Evolutionary conservation across 345 rosid genomes (phyloP).

Genomic region (Aurinia saxatilis): DNA sequence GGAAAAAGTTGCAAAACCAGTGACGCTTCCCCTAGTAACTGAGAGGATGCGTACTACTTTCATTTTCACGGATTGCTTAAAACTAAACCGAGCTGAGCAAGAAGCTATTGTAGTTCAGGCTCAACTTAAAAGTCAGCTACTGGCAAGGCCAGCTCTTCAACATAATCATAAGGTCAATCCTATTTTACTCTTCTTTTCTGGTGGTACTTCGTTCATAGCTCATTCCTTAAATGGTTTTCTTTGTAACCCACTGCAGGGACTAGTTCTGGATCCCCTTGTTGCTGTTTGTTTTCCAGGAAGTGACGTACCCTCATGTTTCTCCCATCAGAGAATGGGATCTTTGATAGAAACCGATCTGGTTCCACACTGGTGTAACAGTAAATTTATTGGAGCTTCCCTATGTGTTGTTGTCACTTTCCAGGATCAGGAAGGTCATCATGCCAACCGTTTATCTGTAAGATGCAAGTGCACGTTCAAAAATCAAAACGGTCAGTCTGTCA

Average conservation of each 20-base stretch:
- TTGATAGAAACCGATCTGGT: conserved; percentile 3
- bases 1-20: conserved; percentile 1
- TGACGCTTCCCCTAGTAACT: conserved; percentile 11
- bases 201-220: not conserved
- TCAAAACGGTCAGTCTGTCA: not conserved
- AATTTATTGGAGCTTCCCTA: conserved; percentile 18
- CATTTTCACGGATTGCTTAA: conserved; percentile 21
- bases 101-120: conserved; percentile 20
- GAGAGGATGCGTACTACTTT: conserved; percentile 12
- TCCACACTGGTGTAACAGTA: conserved; percentile 22
- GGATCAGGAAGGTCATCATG: not conserved
- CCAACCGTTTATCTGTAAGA: conserved; percentile 16
- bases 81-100: conserved; percentile 4
- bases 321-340: conserved; percentile 18
- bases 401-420: conserved; percentile 17
- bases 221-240: not conserved
- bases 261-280: conserved; percentile 16
- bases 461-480: conserved; percentile 11
- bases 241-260: conserved; percentile 13
- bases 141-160: conserved; percentile 17
- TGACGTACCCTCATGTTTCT: conserved; percentile 22
- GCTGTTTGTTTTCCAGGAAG: conserved; percentile 19
- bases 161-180: conserved; percentile 8
- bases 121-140: conserved; percentile 20
- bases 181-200: not conserved